Evolutionary conservation across 148 eudicot genomes (phyloP), one percentile per base, ranked within the genome.

Genomic region (Heliosperma pusillum): DNA sequence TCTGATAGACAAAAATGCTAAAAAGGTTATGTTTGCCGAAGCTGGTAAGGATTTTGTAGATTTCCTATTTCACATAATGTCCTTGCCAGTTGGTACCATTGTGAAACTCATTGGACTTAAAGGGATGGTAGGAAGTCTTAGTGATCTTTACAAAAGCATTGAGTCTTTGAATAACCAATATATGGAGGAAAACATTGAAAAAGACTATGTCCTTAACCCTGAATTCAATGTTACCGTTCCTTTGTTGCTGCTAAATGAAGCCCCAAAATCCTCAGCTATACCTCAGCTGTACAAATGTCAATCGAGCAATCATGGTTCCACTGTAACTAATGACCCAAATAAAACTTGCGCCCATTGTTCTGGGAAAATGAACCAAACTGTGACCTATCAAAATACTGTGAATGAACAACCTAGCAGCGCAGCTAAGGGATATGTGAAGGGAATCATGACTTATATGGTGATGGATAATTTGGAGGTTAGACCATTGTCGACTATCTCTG

Each of bases 1-100:
- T 9, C 25, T 78, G 3, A 58, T 84, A 3, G 84, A 84, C 70
- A 71, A 70, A 24, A 72, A 67, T 17, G 8, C 13, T 0, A 40
- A 71, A 9, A 83, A 61, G 25, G 83, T 83, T 8, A 30, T 83
- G 22, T 83, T 80, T 9, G 86, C 83, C 0, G 86, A 80, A 71
- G 80, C 85, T 13, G 70, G 76, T 0, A 83, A 83, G 11, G 83
- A 76, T 33, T 77, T 83, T 24, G 83, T 83, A 0, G 83, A 83
- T 40, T 80, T 83, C 25, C 76, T 83, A 3, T 83, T 83, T 72
- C 44, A 77, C 56, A 59, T 83, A 10, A 27, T 83, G 36, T 57
- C 78, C 0, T 26, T 83, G n/a, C 81, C 83, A 0, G 70, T 77
- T 24, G 86, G 71, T 5, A 74, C 79, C 5, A 68, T 83, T 15